These are phyloP conservation scores for Hypocreales sp. DNA, from an alignment of 2,329 filamentous ascomycete genomes.

Conservation along the genomic window DNA sequence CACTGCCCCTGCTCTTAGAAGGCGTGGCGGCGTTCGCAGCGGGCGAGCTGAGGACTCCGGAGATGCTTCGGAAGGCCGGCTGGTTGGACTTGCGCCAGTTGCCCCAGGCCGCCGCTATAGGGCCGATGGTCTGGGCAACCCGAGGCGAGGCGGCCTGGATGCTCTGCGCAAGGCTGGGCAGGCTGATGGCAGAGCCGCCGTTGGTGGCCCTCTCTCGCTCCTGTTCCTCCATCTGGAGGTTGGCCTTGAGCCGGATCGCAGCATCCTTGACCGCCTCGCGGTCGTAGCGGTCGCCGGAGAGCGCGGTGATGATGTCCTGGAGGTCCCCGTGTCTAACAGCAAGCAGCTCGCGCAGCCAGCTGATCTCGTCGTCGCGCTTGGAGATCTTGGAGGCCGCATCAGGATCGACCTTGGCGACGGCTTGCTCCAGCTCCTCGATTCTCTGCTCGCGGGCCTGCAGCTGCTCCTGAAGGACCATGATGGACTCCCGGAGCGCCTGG, in stretches of 20 bases:
- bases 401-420: constrained; percentile 52
- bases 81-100: constrained; percentile 71
- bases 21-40: constrained; percentile 36
- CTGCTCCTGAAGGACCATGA: constrained; percentile 92
- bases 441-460: constrained; percentile 82
- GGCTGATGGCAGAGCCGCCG: constrained; percentile 46
- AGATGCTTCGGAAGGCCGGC: constrained; percentile 29
- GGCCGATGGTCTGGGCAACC: constrained; percentile 67
- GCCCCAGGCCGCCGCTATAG: constrained; percentile 79
- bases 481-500: constrained; percentile 87
- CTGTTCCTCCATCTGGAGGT: constrained; percentile 95
- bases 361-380: constrained; percentile 87
- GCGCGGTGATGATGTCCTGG: constrained; percentile 72
- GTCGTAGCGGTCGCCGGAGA: constrained; percentile 63
- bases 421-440: constrained; percentile 74
- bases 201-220: constrained; percentile 77
- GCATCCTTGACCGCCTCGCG: constrained; percentile 71
- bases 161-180: constrained; percentile 64
- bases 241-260: constrained; percentile 82
- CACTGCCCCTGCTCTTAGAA: constrained; percentile 40
- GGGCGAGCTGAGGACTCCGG: constrained; percentile 30
- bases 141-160: constrained; percentile 69
- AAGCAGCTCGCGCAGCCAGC: constrained; percentile 85
- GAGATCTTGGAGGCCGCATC: constrained; percentile 71
- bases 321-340: constrained; percentile 83